Evolutionary conservation across 257 asterid genomes (phyloP).

Genomic region (Echium plantagineum): DNA sequence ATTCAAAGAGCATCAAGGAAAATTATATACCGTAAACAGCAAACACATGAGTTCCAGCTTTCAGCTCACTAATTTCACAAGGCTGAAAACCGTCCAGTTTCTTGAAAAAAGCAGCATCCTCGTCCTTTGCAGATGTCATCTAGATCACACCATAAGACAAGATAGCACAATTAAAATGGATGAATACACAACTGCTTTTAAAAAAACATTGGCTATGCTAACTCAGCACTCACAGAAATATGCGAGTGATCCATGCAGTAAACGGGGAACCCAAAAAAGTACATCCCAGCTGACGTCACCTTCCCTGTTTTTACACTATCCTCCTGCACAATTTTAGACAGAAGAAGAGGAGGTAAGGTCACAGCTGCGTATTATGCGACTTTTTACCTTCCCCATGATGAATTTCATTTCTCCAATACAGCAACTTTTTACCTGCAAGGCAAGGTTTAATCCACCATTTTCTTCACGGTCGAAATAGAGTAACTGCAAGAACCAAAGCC

Average conservation of each 20-base stretch:
- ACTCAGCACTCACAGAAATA: constrained; percentile 42
- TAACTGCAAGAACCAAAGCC: constrained; percentile 52
- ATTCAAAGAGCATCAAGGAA: constrained; percentile 15
- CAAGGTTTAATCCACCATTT: constrained; percentile 79
- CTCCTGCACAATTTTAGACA: constrained; percentile 39
- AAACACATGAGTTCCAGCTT: constrained; percentile 81
- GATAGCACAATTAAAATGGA: constrained; percentile 8
- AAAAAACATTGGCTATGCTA: background rate
- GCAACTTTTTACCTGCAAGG: constrained; percentile 56
- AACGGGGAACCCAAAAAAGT: constrained; percentile 87
- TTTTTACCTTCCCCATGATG: too few species aligned
- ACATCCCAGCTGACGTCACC: constrained; percentile 78
- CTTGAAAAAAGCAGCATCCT: constrained; percentile 88
- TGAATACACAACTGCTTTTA: background rate
- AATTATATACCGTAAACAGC: constrained; percentile 73
- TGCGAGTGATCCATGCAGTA: constrained; percentile 70
- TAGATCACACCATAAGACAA: constrained; percentile 18
- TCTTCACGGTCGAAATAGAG: constrained; percentile 82
- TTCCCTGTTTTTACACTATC: constrained; percentile 84
- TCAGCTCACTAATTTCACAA: constrained; percentile 78
- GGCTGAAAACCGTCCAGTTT: constrained; percentile 95
- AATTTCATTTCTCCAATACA: constrained; percentile 3
- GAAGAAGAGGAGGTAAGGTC: background rate
- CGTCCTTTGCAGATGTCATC: constrained; percentile 68
- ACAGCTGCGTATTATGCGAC: background rate